These are phyloP conservation scores for Xylaria sp. DNA, from an alignment of 2,329 filamentous ascomycete species.

Conservation along the genomic window DNA sequence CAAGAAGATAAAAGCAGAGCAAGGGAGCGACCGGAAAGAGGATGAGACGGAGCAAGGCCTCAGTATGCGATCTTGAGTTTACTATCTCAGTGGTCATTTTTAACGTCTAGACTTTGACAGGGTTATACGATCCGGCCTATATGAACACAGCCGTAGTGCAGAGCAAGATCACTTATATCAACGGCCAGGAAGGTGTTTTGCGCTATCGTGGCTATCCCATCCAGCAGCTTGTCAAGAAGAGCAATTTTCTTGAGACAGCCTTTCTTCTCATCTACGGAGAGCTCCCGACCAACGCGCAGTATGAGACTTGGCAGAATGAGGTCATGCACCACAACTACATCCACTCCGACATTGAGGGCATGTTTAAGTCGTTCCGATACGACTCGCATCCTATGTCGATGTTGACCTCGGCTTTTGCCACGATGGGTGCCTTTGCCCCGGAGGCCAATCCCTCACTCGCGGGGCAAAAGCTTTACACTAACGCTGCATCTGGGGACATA, in stretches of 20 bases:
- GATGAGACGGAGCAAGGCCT: conserved; percentile 62
- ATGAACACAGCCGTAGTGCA: conserved; percentile 64
- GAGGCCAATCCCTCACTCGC: conserved; percentile 62
- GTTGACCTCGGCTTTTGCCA: conserved; percentile 62
- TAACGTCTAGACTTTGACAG: conserved; percentile 3
- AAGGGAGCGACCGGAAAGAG: conserved; percentile 53
- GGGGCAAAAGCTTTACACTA: conserved; percentile 62
- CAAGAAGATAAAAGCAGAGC: conserved; percentile 60
- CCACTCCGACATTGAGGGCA: conserved; percentile 61
- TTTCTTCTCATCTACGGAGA: conserved; percentile 65
- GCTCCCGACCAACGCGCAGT: conserved; percentile 58
- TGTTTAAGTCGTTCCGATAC: conserved; percentile 63
- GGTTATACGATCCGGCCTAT: conserved; percentile 63
- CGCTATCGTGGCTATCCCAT: conserved; percentile 65
- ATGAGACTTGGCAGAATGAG: conserved; percentile 57
- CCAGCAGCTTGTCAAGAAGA: conserved; percentile 61
- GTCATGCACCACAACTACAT: conserved; percentile 64
- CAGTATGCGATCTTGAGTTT: conserved; percentile 20
- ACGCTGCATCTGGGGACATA: conserved; percentile 55
- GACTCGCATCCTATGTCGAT: conserved; percentile 65
- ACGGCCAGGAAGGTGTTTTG: conserved; percentile 62
- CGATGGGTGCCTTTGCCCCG: conserved; percentile 61
- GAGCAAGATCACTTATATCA: conserved; percentile 64
- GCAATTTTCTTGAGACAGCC: conserved; percentile 61
- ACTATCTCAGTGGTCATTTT: not conserved